A percentile compares a stretch with the other conserved stretches of the same genome.
These are phyloP conservation scores for Colletotrichum ledebouriae DNA, from an alignment of 2,329 filamentous ascomycete genomes.

Conservation along the genomic window DNA sequence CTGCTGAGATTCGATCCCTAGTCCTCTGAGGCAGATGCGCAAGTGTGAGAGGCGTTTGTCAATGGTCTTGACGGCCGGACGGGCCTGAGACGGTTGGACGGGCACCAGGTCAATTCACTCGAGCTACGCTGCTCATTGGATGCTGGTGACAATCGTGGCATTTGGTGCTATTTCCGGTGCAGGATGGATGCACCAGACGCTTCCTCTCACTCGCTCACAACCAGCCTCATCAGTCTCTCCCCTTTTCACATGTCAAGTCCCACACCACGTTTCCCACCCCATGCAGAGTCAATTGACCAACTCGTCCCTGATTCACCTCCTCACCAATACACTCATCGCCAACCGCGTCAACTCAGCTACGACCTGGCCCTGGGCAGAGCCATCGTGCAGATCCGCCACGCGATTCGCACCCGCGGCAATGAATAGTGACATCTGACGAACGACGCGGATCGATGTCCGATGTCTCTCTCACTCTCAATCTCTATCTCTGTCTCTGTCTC, in stretches of 20 bases:
- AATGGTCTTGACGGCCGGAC: conserved; percentile 13
- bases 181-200: conserved; percentile 20
- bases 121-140: conserved; percentile 12
- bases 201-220: conserved; percentile 9
- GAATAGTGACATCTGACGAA: conserved; percentile 22
- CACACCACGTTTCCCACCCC: conserved; percentile 32
- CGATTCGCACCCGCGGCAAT: conserved; percentile 26
- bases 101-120: conserved; percentile 20
- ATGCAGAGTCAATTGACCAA: conserved; percentile 33
- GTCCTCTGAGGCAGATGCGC: conserved; percentile 19
- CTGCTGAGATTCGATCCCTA: conserved; percentile 3
- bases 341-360: conserved; percentile 33
- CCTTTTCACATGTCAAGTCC: conserved; percentile 39
- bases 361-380: conserved; percentile 15
- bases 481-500: background rate
- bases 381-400: conserved; percentile 32
- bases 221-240: background rate
- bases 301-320: conserved; percentile 32
- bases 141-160: conserved; percentile 2
- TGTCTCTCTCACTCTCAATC: background rate
- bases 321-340: conserved; percentile 31
- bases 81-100: conserved; percentile 13
- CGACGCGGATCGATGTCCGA: background rate
- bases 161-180: conserved; percentile 30
- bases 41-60: conserved; percentile 16